Conservation (phyloP, 176 grass and related monocot genomes). For the Eleusine coracana region DNA sequence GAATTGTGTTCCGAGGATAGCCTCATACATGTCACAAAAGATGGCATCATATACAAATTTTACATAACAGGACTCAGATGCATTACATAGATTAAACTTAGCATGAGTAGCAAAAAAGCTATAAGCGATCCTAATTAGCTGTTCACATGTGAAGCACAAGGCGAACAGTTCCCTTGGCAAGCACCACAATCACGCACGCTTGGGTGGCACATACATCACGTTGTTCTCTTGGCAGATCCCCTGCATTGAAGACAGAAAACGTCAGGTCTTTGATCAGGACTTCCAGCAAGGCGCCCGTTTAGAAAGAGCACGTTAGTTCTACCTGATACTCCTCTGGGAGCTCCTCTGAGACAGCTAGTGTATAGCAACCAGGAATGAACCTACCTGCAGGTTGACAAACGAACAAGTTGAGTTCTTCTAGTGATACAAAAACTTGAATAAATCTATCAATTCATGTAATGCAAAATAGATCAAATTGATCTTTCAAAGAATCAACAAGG, state of each 20-base stretch:
- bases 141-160: not conserved
- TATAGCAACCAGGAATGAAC: conserved; percentile 97
- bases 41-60: not conserved
- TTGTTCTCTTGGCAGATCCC: conserved; percentile 81
- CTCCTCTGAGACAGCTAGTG: conserved; percentile 88
- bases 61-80: not conserved
- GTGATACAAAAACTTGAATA: not conserved
- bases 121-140: not conserved
- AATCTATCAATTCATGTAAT: not conserved
- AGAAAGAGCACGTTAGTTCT: not conserved
- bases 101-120: not conserved
- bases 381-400: conserved; percentile 52
- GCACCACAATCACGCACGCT: conserved; percentile 50
- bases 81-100: not conserved
- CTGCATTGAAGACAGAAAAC: conserved; percentile 42
- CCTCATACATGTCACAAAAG: too few relatives aligned
- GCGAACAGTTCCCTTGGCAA: not conserved
- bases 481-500: not conserved
- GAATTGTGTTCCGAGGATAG: too few relatives aligned
- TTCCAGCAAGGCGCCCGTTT: not conserved
- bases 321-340: conserved; percentile 97
- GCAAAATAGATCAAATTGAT: not conserved
- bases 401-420: not conserved
- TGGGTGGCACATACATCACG: conserved; percentile 79
- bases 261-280: not conserved